Percentiles rank a stretch among this genome's conserved stretches.
phyloP scores from a whole-genome alignment of 2,329 filamentous ascomycete species.

The Colletotrichum sp. region DNA sequence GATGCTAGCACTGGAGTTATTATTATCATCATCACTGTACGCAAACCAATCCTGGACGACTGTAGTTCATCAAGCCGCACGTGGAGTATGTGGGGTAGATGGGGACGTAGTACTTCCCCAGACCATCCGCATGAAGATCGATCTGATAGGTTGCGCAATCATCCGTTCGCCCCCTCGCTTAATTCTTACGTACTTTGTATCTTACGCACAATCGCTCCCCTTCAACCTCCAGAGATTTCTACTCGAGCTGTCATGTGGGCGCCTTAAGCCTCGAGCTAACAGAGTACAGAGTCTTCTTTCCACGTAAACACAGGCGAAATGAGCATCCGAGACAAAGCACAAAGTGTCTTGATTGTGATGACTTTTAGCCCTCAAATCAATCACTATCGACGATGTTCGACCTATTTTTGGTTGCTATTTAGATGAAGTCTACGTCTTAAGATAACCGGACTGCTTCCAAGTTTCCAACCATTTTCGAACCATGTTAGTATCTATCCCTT shows the following conservation, averaged over 20 bases:
- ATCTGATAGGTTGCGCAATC: neutral
- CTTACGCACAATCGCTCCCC: neutral
- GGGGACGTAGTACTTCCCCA: neutral
- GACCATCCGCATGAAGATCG: neutral
- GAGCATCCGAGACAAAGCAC: neutral
- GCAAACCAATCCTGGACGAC: neutral
- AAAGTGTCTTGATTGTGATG: neutral
- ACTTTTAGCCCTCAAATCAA: neutral
- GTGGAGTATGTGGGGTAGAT: neutral
- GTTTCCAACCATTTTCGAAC: neutral
- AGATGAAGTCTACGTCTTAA: neutral
- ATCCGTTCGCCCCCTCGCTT: neutral
- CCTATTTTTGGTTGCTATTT: neutral
- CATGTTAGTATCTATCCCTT: neutral
- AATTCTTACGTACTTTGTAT: neutral
- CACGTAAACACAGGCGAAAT: neutral
- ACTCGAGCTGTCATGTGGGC: neutral
- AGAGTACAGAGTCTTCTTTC: neutral
- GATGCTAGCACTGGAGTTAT: neutral
- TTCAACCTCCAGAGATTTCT: neutral
- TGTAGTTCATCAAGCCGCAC: neutral
- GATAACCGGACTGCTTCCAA: neutral
- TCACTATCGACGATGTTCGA: neutral
- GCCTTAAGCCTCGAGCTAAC: neutral
- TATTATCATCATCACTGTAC: neutral